Base-by-base conservation (phyloP, 2,329 filamentous ascomycete genomes). In the Xylariaceae sp. region DNA sequence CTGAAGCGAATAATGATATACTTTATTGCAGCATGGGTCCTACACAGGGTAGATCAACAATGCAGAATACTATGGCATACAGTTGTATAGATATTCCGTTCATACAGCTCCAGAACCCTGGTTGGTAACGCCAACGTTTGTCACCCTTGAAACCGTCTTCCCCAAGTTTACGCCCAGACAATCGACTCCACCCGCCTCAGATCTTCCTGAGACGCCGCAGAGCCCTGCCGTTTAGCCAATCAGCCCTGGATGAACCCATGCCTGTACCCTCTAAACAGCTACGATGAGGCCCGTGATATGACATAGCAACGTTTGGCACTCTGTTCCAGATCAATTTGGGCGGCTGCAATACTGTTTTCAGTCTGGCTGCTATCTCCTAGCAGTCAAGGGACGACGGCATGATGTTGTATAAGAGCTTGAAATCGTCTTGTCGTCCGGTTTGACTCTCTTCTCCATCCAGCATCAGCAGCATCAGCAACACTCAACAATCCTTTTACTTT, bases 361-460 rank as follows among this genome's bases (percentile, higher is more conserved):
- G n/a, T 27, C 42, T 11, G 19, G 9, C 17, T 33, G 22, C 31
- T 11, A 22, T 45, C 18, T 39, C n/a, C 35, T 38, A 36, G 41
- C 31, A 27, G n/a, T 42, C 43, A 12, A 27, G 48, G 12, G 15
- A 15, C 33, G 33, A 36, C 10, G 32, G 32, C 33, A 36, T 12
- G 15, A 36, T 14, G 5, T 42, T 33, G 46, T 62, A 62, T 61
- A 62, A 61, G 48, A 45, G 56, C 46, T n/a, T 35, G n/a, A 5
- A 2, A 39, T 35, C 35, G 27, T 11, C 41, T 44, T 41, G 30
- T 38, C 10, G 22, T 48, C 44, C 47, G 42, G 41, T 47, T 44
- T 45, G 36, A 17, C 19, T 42, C 32, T 45, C 47, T 38, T 42
- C 10, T 46, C 31, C 48, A 50, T 48, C 42, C 36, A 49, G 56